Conservation (phyloP, 768 basidiomycete species). For the Trametes cinnabarina region DNA sequence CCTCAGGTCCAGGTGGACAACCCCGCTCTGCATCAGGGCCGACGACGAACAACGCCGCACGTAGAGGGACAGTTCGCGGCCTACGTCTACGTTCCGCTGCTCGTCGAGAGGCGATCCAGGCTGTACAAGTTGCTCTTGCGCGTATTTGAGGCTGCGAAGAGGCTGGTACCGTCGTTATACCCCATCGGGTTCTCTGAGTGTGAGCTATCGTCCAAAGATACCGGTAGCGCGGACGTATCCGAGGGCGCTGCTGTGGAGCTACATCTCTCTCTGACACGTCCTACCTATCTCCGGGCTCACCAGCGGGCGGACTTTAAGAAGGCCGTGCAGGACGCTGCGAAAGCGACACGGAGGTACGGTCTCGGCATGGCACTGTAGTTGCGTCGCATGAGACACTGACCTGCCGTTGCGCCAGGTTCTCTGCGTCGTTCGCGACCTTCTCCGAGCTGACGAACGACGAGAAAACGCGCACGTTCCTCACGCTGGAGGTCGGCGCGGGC, state of each 20-base stretch:
- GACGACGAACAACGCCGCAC: conserved; percentile 70
- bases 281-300: conserved; percentile 74
- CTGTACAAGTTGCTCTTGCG: conserved; percentile 48
- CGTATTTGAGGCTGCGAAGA: conserved; percentile 44
- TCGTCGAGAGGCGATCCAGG: conserved; percentile 40
- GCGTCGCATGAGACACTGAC: too few species aligned
- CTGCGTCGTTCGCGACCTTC: conserved; percentile 69
- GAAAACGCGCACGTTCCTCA: conserved; percentile 74
- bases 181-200: conserved; percentile 33
- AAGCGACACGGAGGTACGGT: conserved; percentile 46
- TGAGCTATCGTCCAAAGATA: neutral
- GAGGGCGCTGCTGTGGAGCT: conserved; percentile 42
- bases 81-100: conserved; percentile 72
- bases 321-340: conserved; percentile 54
- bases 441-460: conserved; percentile 78
- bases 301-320: conserved; percentile 73
- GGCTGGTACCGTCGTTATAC: conserved; percentile 46
- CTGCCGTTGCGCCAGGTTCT: conserved; percentile 60
- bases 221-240: neutral
- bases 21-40: conserved; percentile 82
- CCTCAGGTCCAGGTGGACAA: conserved; percentile 59
- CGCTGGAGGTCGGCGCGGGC: conserved; percentile 81
- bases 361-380: too few species aligned
- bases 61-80: conserved; percentile 85
- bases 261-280: conserved; percentile 84